Base-by-base conservation (phyloP, 2,329 filamentous ascomycete species). In the Xylaria sp. region DNA sequence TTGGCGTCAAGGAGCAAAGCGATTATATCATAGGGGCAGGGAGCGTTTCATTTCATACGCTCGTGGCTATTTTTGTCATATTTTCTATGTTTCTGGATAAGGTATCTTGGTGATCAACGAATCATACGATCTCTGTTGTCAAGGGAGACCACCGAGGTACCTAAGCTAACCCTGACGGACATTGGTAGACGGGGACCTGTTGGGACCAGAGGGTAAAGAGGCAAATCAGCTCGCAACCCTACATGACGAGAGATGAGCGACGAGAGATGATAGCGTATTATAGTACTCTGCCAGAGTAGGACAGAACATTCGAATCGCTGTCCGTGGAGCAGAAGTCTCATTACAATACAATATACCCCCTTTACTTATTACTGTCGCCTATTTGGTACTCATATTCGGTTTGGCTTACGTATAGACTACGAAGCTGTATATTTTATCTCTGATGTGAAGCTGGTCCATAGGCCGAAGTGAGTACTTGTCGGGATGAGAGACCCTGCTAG, bases 1-100 rank as follows among this genome's bases (percentile, higher is more conserved):
- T 50, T 50, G 70, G 70, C 59, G 70, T 70, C 55, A n/a, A 60
- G 73, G 65, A 70, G 69, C 68, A 41, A 68, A 68, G 71, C 69
- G 69, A 72, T 72, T 75, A 75, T 74, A 74, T 72, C 72, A 74
- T 66, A 70, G 39, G 55, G 44, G 15, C 39, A 68, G 65, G 71
- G 68, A 66, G 68, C 70, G 41, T 61, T 20, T 52, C 18, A 46
- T 54, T 25, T 20, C 28, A 28, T 37, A 50, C 25, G 12, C 44
- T 51, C 10, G 32, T 54, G 56, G 48, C 44, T 39, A n/a, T 66
- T 68, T 64, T 12, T 15, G 44, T 64, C 50, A 32, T 70, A 54
- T 63, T 48, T 66, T 64, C 55, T 55, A 41, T 61, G 23, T 56
- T 59, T 34, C 18, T 5, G 20, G 32, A 57, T 41, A 28, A 28